A percentile compares a stretch with the other conserved stretches of the same genome.
Evolutionary conservation across 2,329 filamentous ascomycete species (phyloP).

Genomic region (Paecilomyces variotii): DNA sequence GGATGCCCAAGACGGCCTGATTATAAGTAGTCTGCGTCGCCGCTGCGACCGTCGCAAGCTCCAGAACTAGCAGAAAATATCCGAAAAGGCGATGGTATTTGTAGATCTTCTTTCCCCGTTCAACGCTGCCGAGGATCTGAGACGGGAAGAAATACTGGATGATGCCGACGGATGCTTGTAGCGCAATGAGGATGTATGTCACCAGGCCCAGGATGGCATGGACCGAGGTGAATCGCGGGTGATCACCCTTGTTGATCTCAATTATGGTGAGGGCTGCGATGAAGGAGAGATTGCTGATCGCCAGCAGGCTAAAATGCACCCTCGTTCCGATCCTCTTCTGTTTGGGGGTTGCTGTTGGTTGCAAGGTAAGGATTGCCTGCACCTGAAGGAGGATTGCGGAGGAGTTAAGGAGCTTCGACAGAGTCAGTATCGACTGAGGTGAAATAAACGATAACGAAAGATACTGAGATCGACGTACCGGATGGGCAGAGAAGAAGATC

Average conservation of each 20-base stretch:
- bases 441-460: slow-evolving; percentile 1
- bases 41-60: slow-evolving; percentile 65
- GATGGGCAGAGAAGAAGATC: slow-evolving; percentile 82
- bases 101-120: slow-evolving; percentile 74
- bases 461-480: slow-evolving; percentile 52
- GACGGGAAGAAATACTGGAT: slow-evolving; percentile 70
- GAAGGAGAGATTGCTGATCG: slow-evolving; percentile 43
- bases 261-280: slow-evolving; percentile 37
- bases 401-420: slow-evolving; percentile 44
- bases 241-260: slow-evolving; percentile 68
- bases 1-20: slow-evolving; percentile 58
- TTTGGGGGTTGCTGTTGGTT: slow-evolving; percentile 69
- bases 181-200: slow-evolving; percentile 59
- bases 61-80: slow-evolving; percentile 62
- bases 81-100: slow-evolving; percentile 80
- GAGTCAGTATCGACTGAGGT: background rate
- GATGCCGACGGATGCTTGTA: slow-evolving; percentile 72
- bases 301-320: slow-evolving; percentile 61
- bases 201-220: slow-evolving; percentile 78
- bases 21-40: slow-evolving; percentile 74
- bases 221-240: slow-evolving; percentile 62
- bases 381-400: slow-evolving; percentile 66
- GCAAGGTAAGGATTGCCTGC: slow-evolving; percentile 74
- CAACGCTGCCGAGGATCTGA: slow-evolving; percentile 64
- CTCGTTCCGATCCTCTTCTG: slow-evolving; percentile 62